Conservation (phyloP, 306 rosid genomes). For the Fagus crenata region DNA sequence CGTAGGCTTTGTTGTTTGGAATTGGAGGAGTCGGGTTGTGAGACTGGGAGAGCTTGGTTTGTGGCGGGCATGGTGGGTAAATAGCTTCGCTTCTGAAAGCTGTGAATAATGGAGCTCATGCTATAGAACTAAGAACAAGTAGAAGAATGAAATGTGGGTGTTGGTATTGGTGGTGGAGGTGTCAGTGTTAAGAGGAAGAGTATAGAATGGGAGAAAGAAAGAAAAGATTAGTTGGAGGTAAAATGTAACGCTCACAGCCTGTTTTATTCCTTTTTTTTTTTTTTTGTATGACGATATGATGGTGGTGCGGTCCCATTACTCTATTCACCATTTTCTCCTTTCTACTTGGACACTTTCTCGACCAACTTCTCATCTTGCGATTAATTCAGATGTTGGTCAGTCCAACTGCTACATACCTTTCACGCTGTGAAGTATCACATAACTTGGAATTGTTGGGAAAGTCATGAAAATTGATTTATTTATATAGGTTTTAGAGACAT, state of each 20-base stretch:
- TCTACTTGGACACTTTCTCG: not conserved
- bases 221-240: slow-evolving; percentile 18
- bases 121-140: not conserved
- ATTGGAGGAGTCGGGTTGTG: slow-evolving; percentile 29
- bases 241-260: slow-evolving; percentile 58
- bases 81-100: slow-evolving; percentile 40
- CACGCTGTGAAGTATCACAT: too few species aligned
- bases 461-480: too few species aligned
- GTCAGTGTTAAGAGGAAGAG: not conserved
- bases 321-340: not conserved
- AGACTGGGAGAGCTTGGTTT: slow-evolving; percentile 59
- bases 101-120: slow-evolving; percentile 47
- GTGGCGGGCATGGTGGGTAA: slow-evolving; percentile 34
- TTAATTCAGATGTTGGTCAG: too few species aligned
- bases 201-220: not conserved
- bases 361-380: not conserved
- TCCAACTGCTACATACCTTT: too few species aligned
- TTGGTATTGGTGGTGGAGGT: not conserved
- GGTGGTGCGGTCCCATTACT: slow-evolving; percentile 43
- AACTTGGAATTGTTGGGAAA: too few species aligned
- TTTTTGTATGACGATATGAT: too few species aligned
- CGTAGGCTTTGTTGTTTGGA: slow-evolving; percentile 42
- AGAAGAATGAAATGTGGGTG: not conserved
- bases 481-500: too few species aligned
- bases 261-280: slow-evolving; percentile 52